Evolutionary conservation across 352 stramenopile species (phyloP), one percentile per base, ranked within the genome.

Genomic region (Proteromonas lacertae): DNA sequence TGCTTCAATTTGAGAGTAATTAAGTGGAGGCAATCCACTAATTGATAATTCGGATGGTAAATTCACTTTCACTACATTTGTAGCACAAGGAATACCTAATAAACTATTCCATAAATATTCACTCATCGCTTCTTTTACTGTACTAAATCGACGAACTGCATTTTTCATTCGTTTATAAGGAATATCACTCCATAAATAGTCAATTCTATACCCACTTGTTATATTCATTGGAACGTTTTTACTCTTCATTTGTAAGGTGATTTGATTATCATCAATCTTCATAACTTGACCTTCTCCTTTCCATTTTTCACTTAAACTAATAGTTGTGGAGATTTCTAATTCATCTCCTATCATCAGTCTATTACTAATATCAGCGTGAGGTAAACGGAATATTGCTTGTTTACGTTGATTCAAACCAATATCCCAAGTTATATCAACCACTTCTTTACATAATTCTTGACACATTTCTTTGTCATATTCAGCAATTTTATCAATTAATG

Each of bases 391-490:
- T 25, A 79, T 81, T 1, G 69, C 79, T 42, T 92, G 86, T 50
- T 74, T 71, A 44, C 89, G 91, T 45, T 90, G 88, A 44, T 81
- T 84, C 13, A 95, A 51, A 8, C 43, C 53, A 43, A 65, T 61
- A 13, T 46, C 45, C 42, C 44, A 58, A 17, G 34, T 33, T 9
- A 64, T 60, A 38, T 59, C 59, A 10, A 90, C 60, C 17, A 62
- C 68, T 36, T 93, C 79, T 46, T 93, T 75, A 0, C 67, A 90
- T 53, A 93, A 62, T 41, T 65, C 62, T 44, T 93, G 80, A 53
- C 94, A 96, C 60, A 94, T 92, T 51, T 90, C 82, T 51, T 88
- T 88, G 60, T 98, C 87, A 43, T 96, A 93, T 57, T 96, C 83
- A 3, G 83, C 88, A 59, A 98, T 87, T 55, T 94, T 79, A 55